Conservation (phyloP, 257 asterid genomes). For the Solanum bulbocastanum region DNA sequence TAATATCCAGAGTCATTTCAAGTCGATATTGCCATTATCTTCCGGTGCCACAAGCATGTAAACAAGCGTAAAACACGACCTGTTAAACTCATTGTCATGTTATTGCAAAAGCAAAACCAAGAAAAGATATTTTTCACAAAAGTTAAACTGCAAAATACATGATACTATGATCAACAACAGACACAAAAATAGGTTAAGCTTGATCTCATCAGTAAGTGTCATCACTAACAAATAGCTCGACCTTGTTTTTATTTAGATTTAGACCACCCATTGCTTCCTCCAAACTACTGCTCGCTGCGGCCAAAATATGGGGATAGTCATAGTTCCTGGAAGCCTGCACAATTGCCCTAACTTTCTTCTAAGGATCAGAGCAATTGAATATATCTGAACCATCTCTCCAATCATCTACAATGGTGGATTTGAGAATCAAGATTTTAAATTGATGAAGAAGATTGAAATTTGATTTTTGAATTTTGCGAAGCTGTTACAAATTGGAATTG, state of each 20-base stretch:
- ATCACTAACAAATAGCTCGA: constrained; percentile 22
- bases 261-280: constrained; percentile 49
- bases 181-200: neutral
- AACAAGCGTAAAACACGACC: neutral
- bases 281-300: constrained; percentile 48
- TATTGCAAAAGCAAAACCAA: neutral
- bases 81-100: neutral
- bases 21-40: neutral
- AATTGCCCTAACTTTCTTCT: constrained; percentile 44
- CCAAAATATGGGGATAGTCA: constrained; percentile 13
- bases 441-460: too few species aligned
- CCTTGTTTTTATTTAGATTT: constrained; percentile 16
- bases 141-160: neutral
- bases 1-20: neutral
- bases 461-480: too few species aligned
- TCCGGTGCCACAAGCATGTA: neutral
- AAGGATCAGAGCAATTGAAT: constrained; percentile 50
- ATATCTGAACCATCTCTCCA: constrained; percentile 26
- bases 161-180: neutral
- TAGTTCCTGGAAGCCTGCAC: constrained; percentile 62
- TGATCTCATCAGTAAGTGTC: constrained; percentile 17
- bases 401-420: too few species aligned
- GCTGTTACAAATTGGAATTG: too few species aligned
- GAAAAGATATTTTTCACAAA: neutral
- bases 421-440: too few species aligned